These are phyloP conservation scores for Fusarium sp. DNA, from an alignment of 2,329 filamentous ascomycete genomes.

Conservation along the genomic window DNA sequence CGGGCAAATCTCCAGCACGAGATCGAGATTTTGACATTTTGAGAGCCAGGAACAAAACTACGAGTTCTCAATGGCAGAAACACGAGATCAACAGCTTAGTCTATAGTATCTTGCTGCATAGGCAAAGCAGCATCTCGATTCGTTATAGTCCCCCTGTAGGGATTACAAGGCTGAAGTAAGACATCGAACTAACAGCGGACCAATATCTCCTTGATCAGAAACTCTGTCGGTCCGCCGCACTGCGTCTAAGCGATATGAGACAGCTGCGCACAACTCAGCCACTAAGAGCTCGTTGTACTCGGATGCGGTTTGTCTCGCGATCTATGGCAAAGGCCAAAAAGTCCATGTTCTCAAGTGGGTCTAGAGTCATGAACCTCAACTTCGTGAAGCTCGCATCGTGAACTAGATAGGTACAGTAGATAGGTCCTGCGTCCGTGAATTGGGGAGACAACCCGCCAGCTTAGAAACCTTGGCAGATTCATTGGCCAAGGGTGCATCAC, in stretches of 20 bases:
- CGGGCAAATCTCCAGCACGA: background rate
- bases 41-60: background rate
- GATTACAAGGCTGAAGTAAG: conserved; percentile 25
- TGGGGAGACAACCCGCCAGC: background rate
- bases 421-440: background rate
- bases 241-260: background rate
- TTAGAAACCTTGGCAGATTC: background rate
- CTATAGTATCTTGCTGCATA: background rate
- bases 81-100: conserved; percentile 6
- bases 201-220: conserved; percentile 17
- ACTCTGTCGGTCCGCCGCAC: background rate
- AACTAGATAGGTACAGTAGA: background rate
- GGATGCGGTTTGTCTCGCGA: conserved; percentile 12
- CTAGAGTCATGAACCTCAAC: background rate
- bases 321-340: conserved; percentile 24
- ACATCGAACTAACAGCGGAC: conserved; percentile 10
- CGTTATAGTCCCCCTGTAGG: background rate
- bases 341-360: conserved; percentile 18
- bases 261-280: conserved; percentile 14
- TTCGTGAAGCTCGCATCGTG: background rate
- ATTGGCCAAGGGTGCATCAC: conserved; percentile 6
- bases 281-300: conserved; percentile 29
- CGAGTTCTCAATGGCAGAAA: background rate
- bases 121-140: background rate
- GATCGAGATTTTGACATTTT: background rate